Conservation (phyloP, 352 stramenopile species). For the Pythium grandisporangium region DNA sequence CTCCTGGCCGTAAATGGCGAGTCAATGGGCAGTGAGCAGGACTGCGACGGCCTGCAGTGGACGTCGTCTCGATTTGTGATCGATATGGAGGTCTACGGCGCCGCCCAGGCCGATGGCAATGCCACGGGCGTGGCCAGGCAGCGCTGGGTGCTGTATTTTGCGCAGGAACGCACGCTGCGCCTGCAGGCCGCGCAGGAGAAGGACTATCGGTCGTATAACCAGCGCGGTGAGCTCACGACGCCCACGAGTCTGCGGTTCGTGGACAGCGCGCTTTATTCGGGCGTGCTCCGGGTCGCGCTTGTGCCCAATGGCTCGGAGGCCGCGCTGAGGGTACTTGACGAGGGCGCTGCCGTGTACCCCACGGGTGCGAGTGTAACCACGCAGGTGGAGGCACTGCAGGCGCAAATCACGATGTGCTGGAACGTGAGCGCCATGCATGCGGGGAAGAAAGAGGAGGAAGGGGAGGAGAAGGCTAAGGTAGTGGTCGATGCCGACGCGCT, state of each 20-base stretch:
- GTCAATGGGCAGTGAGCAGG: constrained; percentile 18
- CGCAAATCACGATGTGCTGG: constrained; percentile 51
- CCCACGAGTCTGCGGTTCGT: constrained; percentile 67
- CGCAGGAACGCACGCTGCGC: constrained; percentile 41
- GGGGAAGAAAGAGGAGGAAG: constrained; percentile 30
- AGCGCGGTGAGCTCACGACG: constrained; percentile 48
- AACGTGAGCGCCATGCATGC: too few species aligned
- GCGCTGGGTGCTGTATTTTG: constrained; percentile 76
- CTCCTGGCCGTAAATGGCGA: constrained; percentile 43
- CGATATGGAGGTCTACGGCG: constrained; percentile 55
- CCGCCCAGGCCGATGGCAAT: constrained; percentile 13
- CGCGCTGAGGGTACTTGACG: constrained; percentile 28
- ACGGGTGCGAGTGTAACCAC: constrained; percentile 28
- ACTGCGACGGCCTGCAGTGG: constrained; percentile 31
- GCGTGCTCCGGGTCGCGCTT: constrained; percentile 43
- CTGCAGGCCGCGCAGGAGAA: constrained; percentile 60
- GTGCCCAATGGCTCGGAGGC: constrained; percentile 21
- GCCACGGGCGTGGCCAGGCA: constrained; percentile 14
- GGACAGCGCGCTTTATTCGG: constrained; percentile 54
- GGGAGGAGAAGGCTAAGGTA: too few species aligned
- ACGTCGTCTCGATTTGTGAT: constrained; percentile 58
- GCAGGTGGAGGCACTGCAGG: constrained; percentile 14
- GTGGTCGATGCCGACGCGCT: constrained; percentile 13
- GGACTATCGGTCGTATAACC: constrained; percentile 58
- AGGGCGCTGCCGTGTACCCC: constrained; percentile 43